Conservation (phyloP, 2,329 filamentous ascomycete species). For the Acrodontium crateriforme region DNA sequence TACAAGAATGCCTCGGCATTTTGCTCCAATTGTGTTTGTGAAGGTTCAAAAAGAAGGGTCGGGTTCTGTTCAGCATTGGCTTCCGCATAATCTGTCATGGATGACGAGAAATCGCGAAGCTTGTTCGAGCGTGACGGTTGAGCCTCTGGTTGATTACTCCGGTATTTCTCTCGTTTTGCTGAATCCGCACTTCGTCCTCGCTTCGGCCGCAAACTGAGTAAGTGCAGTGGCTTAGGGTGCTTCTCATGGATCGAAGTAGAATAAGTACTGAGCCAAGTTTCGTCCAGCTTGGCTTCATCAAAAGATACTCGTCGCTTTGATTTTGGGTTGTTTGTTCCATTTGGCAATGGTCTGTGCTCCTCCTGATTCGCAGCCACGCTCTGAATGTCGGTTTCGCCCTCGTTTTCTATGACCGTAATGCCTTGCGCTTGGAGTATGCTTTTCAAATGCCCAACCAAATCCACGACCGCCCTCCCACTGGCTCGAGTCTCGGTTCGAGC, state of each 20-base stretch:
- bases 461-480: slow-evolving; percentile 5
- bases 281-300: slow-evolving; percentile 40
- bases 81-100: no score
- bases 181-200: slow-evolving; percentile 5
- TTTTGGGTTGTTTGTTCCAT: slow-evolving; percentile 2
- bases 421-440: slow-evolving; percentile 14
- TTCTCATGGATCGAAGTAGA: slow-evolving; percentile 6
- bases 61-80: neutral
- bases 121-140: neutral
- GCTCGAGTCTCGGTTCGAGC: slow-evolving; percentile 14
- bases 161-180: slow-evolving; percentile 10
- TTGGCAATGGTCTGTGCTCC: neutral
- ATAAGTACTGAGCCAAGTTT: slow-evolving; percentile 29
- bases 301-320: slow-evolving; percentile 39
- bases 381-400: slow-evolving; percentile 24
- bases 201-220: slow-evolving; percentile 10
- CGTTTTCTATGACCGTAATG: slow-evolving; percentile 12
- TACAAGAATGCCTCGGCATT: slow-evolving; percentile 17
- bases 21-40: slow-evolving; percentile 15
- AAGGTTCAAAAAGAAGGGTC: slow-evolving; percentile 12
- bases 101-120: no score
- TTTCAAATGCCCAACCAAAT: slow-evolving; percentile 16
- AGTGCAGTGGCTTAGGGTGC: slow-evolving; percentile 1
- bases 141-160: neutral
- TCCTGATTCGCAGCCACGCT: slow-evolving; percentile 1